phyloP scores from a whole-genome alignment of 176 grass and related monocot species.

The Eragrostis curvula region DNA sequence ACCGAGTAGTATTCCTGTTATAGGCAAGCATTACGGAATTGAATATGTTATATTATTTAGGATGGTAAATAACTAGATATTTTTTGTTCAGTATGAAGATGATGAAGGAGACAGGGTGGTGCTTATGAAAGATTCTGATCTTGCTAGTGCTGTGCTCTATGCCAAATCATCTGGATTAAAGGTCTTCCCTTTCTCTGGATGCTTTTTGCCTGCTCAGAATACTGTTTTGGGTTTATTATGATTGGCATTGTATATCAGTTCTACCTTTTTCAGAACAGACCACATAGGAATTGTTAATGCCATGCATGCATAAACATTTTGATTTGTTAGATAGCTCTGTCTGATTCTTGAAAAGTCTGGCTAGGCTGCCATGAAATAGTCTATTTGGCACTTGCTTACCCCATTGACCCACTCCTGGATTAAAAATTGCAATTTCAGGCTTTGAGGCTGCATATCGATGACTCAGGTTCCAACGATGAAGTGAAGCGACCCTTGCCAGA shows the following conservation, averaged over 20 bases:
- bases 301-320: neutral
- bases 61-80: neutral
- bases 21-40: neutral
- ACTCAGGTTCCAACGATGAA: conserved; percentile 50
- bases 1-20: conserved; percentile 1
- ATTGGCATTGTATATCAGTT: neutral
- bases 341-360: neutral
- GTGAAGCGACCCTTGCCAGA: conserved; percentile 31
- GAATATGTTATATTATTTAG: neutral
- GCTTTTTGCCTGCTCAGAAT: conserved; percentile 9
- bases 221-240: neutral
- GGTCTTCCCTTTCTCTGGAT: conserved; percentile 51
- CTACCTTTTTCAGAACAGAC: neutral
- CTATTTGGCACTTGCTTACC: conserved; percentile 27
- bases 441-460: conserved; percentile 79
- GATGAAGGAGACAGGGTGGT: conserved; percentile 91
- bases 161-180: conserved; percentile 79
- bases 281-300: neutral
- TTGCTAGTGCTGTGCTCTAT: conserved; percentile 65
- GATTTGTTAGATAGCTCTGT: neutral
- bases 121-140: conserved; percentile 78
- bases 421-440: conserved; percentile 59
- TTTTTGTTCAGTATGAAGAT: conserved; percentile 81
- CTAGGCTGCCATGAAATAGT: neutral
- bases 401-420: conserved; percentile 10